Percentiles rank a stretch among this genome's conserved stretches.
These are phyloP conservation scores for Pyricularia grisea DNA, from an alignment of 2,329 filamentous ascomycete species.

Conservation along the genomic window DNA sequence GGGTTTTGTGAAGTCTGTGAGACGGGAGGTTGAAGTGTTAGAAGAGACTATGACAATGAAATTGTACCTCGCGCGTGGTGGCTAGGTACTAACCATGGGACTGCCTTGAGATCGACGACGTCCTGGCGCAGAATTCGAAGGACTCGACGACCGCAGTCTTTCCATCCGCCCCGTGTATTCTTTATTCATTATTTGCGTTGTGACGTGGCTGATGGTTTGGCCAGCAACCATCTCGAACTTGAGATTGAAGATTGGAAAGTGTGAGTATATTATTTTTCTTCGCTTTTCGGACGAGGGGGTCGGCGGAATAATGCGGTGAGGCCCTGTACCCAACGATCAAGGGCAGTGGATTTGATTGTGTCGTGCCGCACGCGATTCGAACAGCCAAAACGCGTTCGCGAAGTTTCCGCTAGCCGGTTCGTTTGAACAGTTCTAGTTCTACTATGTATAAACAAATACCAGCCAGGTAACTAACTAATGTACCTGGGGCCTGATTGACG, in stretches of 20 bases:
- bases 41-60: not conserved
- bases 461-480: not conserved
- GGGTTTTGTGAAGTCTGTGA: not conserved
- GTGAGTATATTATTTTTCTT: not conserved
- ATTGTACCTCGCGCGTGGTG: not conserved
- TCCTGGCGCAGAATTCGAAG: not conserved
- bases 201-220: not conserved
- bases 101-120: not conserved
- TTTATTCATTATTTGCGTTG: not conserved
- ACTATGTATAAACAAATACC: not conserved
- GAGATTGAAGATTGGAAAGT: not conserved
- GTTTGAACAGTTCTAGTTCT: not conserved
- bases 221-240: not conserved
- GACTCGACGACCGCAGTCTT: not conserved
- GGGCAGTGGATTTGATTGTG: not conserved
- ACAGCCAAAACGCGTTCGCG: not conserved
- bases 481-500: not conserved
- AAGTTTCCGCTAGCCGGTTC: not conserved
- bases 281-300: not conserved
- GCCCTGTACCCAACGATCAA: not conserved
- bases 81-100: not conserved
- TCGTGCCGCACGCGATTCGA: not conserved
- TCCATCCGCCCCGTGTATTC: not conserved
- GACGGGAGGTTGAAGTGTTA: not conserved
- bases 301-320: not conserved